Evolutionary conservation across 1,284 basidiomycete species (phyloP).

Genomic region (Trichosporon asahii): DNA sequence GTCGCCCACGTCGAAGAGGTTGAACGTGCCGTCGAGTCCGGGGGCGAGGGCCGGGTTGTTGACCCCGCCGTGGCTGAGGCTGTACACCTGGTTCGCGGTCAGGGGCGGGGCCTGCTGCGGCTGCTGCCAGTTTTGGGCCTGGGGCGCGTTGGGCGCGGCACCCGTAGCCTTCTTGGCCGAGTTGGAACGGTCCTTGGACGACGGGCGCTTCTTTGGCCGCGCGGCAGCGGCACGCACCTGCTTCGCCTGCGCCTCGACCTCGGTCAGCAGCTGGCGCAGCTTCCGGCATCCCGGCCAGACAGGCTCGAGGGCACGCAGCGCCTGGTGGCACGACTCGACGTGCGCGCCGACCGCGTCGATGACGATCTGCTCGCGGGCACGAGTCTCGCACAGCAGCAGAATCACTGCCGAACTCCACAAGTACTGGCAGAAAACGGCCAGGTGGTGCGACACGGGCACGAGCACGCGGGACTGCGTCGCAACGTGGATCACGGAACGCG

Average conservation of each 20-base stretch:
- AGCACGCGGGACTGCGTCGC: slow-evolving; percentile 79
- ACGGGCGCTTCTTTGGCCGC: slow-evolving; percentile 34
- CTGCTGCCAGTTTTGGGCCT: slow-evolving; percentile 1
- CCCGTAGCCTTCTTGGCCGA: background rate
- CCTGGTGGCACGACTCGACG: slow-evolving; percentile 67
- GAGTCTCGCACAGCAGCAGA: slow-evolving; percentile 80
- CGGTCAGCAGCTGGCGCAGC: slow-evolving; percentile 59
- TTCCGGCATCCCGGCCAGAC: slow-evolving; percentile 83
- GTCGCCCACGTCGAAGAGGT: slow-evolving; percentile 45
- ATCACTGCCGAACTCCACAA: slow-evolving; percentile 86
- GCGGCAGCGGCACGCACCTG: slow-evolving; percentile 31
- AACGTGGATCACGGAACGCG: slow-evolving; percentile 61
- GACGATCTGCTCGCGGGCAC: slow-evolving; percentile 64
- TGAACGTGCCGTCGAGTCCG: slow-evolving; percentile 8
- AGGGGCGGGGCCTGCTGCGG: background rate
- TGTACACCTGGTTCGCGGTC: background rate
- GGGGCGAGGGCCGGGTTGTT: background rate
- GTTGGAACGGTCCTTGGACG: background rate
- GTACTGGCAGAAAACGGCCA: slow-evolving; percentile 87
- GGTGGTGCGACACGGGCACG: slow-evolving; percentile 79
- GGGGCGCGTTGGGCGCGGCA: background rate
- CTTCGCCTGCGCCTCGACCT: slow-evolving; percentile 47
- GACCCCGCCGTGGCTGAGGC: background rate
- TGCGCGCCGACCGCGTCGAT: slow-evolving; percentile 73
- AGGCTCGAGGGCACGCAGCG: slow-evolving; percentile 76